Evolutionary conservation across 345 rosid species (phyloP), one percentile per base, ranked within the genome.

Genomic region (Boechera divaricarpa): DNA sequence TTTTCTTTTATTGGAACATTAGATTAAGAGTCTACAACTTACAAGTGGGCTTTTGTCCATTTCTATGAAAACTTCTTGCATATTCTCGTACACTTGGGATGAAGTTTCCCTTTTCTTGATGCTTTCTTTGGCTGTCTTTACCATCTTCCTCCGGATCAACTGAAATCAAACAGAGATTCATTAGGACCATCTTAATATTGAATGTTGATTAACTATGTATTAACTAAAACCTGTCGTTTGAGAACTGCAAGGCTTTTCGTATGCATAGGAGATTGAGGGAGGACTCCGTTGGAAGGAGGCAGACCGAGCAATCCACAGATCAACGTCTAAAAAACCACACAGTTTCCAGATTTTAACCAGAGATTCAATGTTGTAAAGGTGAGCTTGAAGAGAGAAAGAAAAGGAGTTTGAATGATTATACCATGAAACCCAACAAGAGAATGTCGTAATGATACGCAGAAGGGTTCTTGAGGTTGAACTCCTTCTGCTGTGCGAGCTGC

Each of bases 251-350:
- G 94, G 81, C 98, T 92, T 77, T 92, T 92, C 8, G 95, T 86
- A 73, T 93, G 98, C 98, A 91, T 91, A 7, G 98, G 98, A 69
- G 97, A 88, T 61, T 93, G 97, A n/a, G 97, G 98, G 2, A 93
- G 87, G 72, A 93, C 97, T 33, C 98, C 94, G 39, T 93, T 91
- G 2, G 92, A 87, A 56, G 98, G 97, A 61, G 96, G 97, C 32
- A 93, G 82, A 4, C 97, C 94, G 11, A 90, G 45, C 77, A 93
- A 74, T 58, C 98, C 98, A 70, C 98, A 93, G 42, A 93, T 82
- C 78, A 93, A 73, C 31, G 94, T 88, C 98, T 93, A 85, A 33
- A 63, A 60, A 63, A 71, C 62, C 62, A 57, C 16, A 63, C 24
- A 49, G 8, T 10, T 48, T 72, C 42, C 7, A 69, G 10, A 66